A percentile compares a stretch with the other conserved stretches of the same genome.
Evolutionary conservation across 495 filamentous ascomycete genomes (phyloP).

Genomic region (Cenococcum geophilum): DNA sequence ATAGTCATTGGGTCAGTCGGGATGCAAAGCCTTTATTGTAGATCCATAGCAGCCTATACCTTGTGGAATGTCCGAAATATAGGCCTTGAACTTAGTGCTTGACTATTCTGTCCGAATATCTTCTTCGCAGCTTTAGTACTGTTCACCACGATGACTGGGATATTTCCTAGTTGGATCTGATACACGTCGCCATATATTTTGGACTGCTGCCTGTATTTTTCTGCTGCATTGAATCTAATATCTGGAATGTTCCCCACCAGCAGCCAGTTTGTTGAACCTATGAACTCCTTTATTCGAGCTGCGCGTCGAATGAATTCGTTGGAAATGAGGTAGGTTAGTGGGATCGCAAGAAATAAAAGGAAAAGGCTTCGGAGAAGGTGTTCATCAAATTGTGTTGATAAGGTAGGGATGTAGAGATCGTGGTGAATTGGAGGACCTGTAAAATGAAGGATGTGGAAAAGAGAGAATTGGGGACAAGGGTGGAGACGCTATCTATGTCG

Average conservation of each 20-base stretch:
- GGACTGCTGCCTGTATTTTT: constrained; percentile 45
- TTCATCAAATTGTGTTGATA: constrained; percentile 5
- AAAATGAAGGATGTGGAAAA: too few species aligned
- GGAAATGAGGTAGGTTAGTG: constrained; percentile 15
- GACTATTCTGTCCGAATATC: constrained; percentile 52
- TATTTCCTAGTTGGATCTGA: constrained; percentile 60
- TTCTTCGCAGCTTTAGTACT: constrained; percentile 51
- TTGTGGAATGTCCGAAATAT: constrained; percentile 63
- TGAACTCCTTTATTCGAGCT: constrained; percentile 34
- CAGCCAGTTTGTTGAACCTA: constrained; percentile 52
- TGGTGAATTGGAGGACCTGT: background rate
- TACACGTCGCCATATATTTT: constrained; percentile 55
- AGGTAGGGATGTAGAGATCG: constrained; percentile 21
- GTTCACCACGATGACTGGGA: constrained; percentile 56
- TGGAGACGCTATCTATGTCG: too few species aligned
- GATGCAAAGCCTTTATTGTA: background rate
- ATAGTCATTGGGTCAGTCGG: constrained; percentile 38
- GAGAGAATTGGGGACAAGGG: too few species aligned
- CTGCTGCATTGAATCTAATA: constrained; percentile 53
- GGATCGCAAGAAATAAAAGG: constrained; percentile 13
- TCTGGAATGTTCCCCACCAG: constrained; percentile 59
- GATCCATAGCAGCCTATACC: constrained; percentile 31
- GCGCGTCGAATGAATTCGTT: constrained; percentile 20
- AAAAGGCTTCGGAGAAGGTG: constrained; percentile 13
- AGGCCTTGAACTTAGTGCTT: constrained; percentile 53